Evolutionary conservation across 2,329 filamentous ascomycete genomes (phyloP).

Genomic region (Beauveria bassiana): DNA sequence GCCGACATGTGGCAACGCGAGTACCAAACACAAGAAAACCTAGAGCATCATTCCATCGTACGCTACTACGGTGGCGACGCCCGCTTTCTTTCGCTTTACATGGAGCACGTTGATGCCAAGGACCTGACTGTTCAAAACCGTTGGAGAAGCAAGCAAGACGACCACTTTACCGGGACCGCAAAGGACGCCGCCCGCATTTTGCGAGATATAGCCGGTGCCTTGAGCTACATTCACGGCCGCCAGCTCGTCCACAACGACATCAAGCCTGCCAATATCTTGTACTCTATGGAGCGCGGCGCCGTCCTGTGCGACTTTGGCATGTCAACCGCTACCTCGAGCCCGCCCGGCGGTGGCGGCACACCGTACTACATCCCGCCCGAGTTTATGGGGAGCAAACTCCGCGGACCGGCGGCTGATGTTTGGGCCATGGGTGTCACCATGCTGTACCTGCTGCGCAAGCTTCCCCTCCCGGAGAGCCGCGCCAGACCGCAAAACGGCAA

Average conservation of each 20-base stretch:
- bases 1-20: conserved; percentile 54
- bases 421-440: conserved; percentile 55
- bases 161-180: conserved; percentile 42
- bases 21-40: conserved; percentile 45
- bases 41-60: conserved; percentile 51
- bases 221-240: conserved; percentile 48
- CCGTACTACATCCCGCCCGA: conserved; percentile 56
- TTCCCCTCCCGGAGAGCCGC: conserved; percentile 46
- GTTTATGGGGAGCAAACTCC: conserved; percentile 47
- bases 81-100: conserved; percentile 51
- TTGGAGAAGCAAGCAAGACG: conserved; percentile 40
- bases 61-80: conserved; percentile 52
- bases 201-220: conserved; percentile 44
- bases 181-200: conserved; percentile 45
- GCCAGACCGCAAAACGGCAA: conserved; percentile 36
- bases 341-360: conserved; percentile 46
- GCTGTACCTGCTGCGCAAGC: conserved; percentile 50
- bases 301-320: conserved; percentile 55
- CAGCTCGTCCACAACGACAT: conserved; percentile 54
- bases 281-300: conserved; percentile 49
- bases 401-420: conserved; percentile 48
- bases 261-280: conserved; percentile 55
- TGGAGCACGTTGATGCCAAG: conserved; percentile 52
- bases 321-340: conserved; percentile 39
- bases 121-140: conserved; percentile 42